phyloP scores from a whole-genome alignment of 1,284 basidiomycete genomes.

The Cronartium quercuum region DNA sequence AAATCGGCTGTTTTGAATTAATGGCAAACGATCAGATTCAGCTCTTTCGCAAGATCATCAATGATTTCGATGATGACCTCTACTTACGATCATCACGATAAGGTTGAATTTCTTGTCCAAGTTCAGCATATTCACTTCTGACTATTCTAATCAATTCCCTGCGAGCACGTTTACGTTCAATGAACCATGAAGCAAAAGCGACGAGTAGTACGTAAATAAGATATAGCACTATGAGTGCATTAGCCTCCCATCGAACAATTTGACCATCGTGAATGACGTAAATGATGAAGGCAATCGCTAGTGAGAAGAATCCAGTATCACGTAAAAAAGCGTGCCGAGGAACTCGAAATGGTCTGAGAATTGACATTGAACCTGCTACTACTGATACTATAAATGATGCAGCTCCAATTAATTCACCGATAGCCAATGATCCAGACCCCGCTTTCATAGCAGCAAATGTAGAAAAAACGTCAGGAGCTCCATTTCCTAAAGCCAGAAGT shows the following conservation, averaged over 20 bases:
- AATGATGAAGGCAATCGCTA: slow-evolving; percentile 68
- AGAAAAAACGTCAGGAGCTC: slow-evolving; percentile 59
- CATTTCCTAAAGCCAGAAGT: slow-evolving; percentile 81
- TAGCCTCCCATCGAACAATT: slow-evolving; percentile 69
- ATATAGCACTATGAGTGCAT: slow-evolving; percentile 68
- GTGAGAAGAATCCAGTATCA: slow-evolving; percentile 86
- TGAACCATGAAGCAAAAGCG: slow-evolving; percentile 70
- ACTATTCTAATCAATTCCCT: slow-evolving; percentile 39
- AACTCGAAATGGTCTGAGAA: slow-evolving; percentile 87
- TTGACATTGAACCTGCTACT: slow-evolving; percentile 87
- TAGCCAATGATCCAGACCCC: slow-evolving; percentile 77
- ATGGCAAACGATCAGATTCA: no score
- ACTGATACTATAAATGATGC: slow-evolving; percentile 92
- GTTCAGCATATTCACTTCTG: slow-evolving; percentile 35
- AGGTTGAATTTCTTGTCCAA: slow-evolving; percentile 27
- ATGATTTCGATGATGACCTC: no score
- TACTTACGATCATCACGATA: slow-evolving; percentile 37
- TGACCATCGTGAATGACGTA: slow-evolving; percentile 70
- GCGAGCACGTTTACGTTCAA: slow-evolving; percentile 55
- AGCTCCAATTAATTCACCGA: slow-evolving; percentile 90
- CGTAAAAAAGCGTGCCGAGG: slow-evolving; percentile 73
- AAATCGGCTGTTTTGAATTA: slow-evolving; percentile 25
- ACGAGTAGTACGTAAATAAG: slow-evolving; percentile 70
- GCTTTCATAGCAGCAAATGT: slow-evolving; percentile 88
- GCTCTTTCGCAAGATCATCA: no score